A percentile compares a stretch with the other conserved stretches of the same genome.
phyloP scores from a whole-genome alignment of 1,139 yeast genomes.

The Dujonia santamariae region DNA sequence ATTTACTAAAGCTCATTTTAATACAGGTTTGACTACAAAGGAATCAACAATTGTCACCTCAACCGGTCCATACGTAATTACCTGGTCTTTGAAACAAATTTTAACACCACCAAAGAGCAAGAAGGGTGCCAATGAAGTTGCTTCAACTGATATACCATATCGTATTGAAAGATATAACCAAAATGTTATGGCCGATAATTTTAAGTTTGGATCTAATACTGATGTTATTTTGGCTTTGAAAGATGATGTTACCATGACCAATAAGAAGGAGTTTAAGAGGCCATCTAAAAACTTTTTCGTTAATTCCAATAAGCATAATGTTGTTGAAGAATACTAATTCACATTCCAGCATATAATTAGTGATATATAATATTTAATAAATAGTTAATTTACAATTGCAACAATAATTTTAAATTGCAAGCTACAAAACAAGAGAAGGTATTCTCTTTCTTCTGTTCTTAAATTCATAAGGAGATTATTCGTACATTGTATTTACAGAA shows the following conservation, averaged over 20 bases:
- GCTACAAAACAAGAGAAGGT: too few relatives aligned
- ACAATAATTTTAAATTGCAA: too few relatives aligned
- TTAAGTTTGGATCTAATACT: constrained; percentile 68
- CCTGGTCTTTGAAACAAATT: constrained; percentile 62
- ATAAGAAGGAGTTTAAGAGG: constrained; percentile 52
- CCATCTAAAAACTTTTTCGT: constrained; percentile 33
- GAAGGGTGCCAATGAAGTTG: neutral
- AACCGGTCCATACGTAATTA: constrained; percentile 74
- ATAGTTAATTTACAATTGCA: neutral
- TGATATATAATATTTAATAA: constrained; percentile 1
- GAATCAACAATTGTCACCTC: constrained; percentile 77
- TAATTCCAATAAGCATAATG: constrained; percentile 18
- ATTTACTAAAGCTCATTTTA: constrained; percentile 76
- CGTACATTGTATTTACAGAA: too few relatives aligned
- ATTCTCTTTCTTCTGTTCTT: too few relatives aligned
- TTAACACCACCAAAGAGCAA: constrained; percentile 4
- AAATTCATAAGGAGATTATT: too few relatives aligned
- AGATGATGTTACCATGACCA: constrained; percentile 69
- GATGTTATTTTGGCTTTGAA: constrained; percentile 69
- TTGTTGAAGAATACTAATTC: constrained; percentile 24
- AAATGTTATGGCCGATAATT: constrained; percentile 72
- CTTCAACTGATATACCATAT: constrained; percentile 49
- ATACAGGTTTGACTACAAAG: constrained; percentile 57
- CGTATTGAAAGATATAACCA: constrained; percentile 61
- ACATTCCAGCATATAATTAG: constrained; percentile 2